phyloP scores from a whole-genome alignment of 495 filamentous ascomycete genomes.

The Copromyces sp. region DNA sequence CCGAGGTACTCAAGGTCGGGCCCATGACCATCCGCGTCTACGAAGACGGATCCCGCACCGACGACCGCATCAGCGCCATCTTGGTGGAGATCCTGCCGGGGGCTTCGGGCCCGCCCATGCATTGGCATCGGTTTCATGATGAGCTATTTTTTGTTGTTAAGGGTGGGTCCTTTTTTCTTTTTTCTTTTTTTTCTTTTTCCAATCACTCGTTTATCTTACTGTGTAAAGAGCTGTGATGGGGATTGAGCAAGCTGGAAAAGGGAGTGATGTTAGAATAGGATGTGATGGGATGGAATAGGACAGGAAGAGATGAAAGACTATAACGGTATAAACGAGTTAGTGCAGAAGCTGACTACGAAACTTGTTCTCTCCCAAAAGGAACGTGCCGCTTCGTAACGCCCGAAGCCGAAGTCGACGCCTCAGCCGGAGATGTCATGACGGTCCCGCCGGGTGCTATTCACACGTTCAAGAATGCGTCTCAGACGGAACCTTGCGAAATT shows the following conservation, averaged over 20 bases:
- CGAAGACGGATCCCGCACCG: slow-evolving; percentile 25
- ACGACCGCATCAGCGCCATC: slow-evolving; percentile 40
- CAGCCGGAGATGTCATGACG: slow-evolving; percentile 40
- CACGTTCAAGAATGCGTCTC: slow-evolving; percentile 44
- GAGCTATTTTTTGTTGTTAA: slow-evolving; percentile 45
- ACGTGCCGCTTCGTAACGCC: slow-evolving; percentile 29
- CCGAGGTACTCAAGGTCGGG: slow-evolving; percentile 21
- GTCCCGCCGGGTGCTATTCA: slow-evolving; percentile 42
- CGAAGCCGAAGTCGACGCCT: slow-evolving; percentile 33
- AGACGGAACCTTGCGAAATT: slow-evolving; percentile 40
- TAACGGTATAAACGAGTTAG: background rate
- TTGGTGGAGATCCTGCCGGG: slow-evolving; percentile 37
- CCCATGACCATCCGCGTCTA: slow-evolving; percentile 22
- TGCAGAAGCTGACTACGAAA: background rate
- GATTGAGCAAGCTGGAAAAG: background rate
- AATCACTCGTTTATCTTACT: too few species aligned
- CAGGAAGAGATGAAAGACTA: background rate
- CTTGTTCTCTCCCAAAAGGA: slow-evolving; percentile 5
- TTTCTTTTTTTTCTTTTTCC: too few species aligned
- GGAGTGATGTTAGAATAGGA: background rate
- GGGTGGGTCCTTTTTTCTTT: slow-evolving; percentile 21
- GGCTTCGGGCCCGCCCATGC: slow-evolving; percentile 35
- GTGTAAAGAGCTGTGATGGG: background rate
- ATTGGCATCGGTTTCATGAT: slow-evolving; percentile 40
- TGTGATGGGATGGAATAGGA: background rate